phyloP scores from a whole-genome alignment of 1,284 basidiomycete species.

The Baeospora myosura region DNA sequence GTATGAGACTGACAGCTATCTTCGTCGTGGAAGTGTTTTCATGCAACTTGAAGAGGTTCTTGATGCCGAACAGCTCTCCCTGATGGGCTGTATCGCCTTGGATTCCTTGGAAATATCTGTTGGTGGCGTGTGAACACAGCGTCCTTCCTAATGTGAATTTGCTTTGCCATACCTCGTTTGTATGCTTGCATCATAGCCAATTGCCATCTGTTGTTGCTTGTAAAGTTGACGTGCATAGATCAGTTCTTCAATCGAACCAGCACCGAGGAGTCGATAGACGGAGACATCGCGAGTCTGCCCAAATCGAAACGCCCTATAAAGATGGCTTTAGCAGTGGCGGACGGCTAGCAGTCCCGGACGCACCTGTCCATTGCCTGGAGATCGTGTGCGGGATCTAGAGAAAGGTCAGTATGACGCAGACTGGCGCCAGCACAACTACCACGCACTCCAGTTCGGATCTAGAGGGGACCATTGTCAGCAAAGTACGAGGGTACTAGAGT shows the following conservation, averaged over 20 bases:
- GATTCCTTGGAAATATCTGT: conserved; percentile 73
- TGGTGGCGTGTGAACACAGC: no score
- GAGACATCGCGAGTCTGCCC: conserved; percentile 83
- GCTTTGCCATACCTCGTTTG: conserved; percentile 53
- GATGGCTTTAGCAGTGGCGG: background rate
- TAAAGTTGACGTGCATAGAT: conserved; percentile 84
- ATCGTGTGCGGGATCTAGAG: conserved; percentile 75
- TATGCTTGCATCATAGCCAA: conserved; percentile 75
- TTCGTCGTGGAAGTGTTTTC: conserved; percentile 69
- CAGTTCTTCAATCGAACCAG: conserved; percentile 80
- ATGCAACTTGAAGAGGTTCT: conserved; percentile 78
- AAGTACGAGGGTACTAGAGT: background rate
- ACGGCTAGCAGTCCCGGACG: conserved; percentile 2
- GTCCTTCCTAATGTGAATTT: background rate
- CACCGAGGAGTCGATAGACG: conserved; percentile 79
- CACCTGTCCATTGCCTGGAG: conserved; percentile 81
- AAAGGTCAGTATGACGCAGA: conserved; percentile 1
- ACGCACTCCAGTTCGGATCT: conserved; percentile 87
- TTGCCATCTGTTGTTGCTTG: conserved; percentile 86
- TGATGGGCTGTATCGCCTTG: conserved; percentile 61
- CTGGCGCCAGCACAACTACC: background rate
- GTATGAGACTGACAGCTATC: conserved; percentile 40
- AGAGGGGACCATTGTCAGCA: conserved; percentile 7
- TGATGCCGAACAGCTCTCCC: conserved; percentile 77
- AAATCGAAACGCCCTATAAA: conserved; percentile 65